Evolutionary conservation across 805 yeast species (phyloP), one percentile per base, ranked within the genome.

Genomic region (Millerozyma acaciae): DNA sequence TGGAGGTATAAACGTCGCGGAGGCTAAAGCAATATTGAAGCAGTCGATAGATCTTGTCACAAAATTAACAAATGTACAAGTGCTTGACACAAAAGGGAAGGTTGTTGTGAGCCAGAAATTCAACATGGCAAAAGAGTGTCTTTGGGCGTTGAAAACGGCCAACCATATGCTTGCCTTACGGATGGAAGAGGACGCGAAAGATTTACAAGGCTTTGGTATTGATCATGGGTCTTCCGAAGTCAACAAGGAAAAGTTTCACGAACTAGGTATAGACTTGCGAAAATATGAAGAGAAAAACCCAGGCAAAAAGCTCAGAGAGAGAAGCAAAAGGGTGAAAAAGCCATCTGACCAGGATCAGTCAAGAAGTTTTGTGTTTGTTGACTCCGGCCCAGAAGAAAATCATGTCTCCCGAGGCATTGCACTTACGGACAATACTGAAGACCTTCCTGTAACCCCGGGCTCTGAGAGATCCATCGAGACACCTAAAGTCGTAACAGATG

Each of bases 141-240:
- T 75, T n/a, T 78, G 84, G 84, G 76, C 73, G 2, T 45, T 78
- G 26, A 75, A 75, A 40, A 72, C 70, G 62, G 55, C 75, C 38
- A 76, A 75, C 45, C 74, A 70, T 38, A 65, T 76, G 44, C 53
- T 72, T 28, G 53, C 68, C n/a, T 51, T 73, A 32, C 55, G 75
- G 29, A 53, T 74, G 33, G 51, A 62, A 28, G 68, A 68, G 33
- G 61, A 73, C n/a, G 50, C 62, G 7, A 39, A 50, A 8, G 48
- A 48, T 1, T 51, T 78, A 30, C 47, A 44, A 3, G 52, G 47
- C 4, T 55, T 71, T 14, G 81, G 81, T 1, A 62, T 65, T 3
- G 77, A 75, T 44, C 78, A 70, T 41, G 81, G 80, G 1, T 60
- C 76, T 10, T 53, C 67, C 9, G 70, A 62, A 6, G 75, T 75